phyloP scores from a whole-genome alignment of 208 protist species.

The Trypanosoma melophagium region DNA sequence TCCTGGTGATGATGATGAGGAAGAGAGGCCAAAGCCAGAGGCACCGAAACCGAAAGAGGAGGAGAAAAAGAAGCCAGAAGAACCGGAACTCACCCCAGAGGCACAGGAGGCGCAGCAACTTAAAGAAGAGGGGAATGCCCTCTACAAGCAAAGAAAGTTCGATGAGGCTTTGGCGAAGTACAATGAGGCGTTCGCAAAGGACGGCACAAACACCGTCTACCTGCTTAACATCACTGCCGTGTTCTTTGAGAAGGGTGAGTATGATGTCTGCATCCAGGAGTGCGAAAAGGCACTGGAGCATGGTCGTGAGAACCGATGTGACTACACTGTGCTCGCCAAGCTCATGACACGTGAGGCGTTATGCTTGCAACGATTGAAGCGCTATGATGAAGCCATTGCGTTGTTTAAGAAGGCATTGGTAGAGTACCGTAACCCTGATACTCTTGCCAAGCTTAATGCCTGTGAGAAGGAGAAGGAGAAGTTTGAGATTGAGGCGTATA shows the following conservation, averaged over 20 bases:
- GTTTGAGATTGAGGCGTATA: slow-evolving; percentile 90
- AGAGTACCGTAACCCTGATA: slow-evolving; percentile 93
- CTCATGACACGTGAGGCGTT: slow-evolving; percentile 90
- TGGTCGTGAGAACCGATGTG: slow-evolving; percentile 82
- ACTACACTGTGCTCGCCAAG: slow-evolving; percentile 93
- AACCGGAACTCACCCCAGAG: slow-evolving; percentile 41
- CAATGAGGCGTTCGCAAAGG: slow-evolving; percentile 73
- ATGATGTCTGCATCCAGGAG: slow-evolving; percentile 89
- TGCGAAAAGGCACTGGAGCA: slow-evolving; percentile 91
- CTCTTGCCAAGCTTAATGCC: slow-evolving; percentile 81
- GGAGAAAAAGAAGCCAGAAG: slow-evolving; percentile 25
- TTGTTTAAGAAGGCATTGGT: slow-evolving; percentile 90
- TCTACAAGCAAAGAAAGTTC: slow-evolving; percentile 95
- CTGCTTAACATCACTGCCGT: slow-evolving; percentile 92
- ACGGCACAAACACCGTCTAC: slow-evolving; percentile 87
- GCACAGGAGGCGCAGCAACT: slow-evolving; percentile 68
- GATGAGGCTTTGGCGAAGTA: slow-evolving; percentile 92
- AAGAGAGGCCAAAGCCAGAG: slow-evolving; percentile 35
- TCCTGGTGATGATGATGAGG: slow-evolving; percentile 70
- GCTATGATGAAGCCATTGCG: slow-evolving; percentile 87
- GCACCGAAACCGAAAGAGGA: slow-evolving; percentile 34
- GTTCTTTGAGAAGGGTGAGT: slow-evolving; percentile 93
- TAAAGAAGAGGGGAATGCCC: slow-evolving; percentile 94
- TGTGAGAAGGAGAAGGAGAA: slow-evolving; percentile 91
- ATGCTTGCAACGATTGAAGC: slow-evolving; percentile 80